phyloP scores from a whole-genome alignment of 2,329 filamentous ascomycete genomes.

The Pseudogymnoascus pannorum region DNA sequence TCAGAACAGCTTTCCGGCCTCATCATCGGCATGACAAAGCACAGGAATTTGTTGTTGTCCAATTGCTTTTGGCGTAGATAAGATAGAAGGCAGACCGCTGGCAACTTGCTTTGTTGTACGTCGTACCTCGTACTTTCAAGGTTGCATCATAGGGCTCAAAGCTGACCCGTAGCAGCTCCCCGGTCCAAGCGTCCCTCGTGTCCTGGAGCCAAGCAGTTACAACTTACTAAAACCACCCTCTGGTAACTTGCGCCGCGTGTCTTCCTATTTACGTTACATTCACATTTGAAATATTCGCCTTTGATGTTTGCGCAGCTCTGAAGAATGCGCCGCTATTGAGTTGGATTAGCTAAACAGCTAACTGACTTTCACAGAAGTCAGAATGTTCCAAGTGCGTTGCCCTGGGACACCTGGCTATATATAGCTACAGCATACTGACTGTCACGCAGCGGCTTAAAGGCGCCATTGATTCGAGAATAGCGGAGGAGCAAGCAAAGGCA shows the following conservation, averaged over 20 bases:
- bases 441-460: slow-evolving; percentile 64
- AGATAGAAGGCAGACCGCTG: neutral
- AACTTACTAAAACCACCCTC: neutral
- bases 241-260: neutral
- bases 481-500: slow-evolving; percentile 77
- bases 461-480: slow-evolving; percentile 78
- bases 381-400: slow-evolving; percentile 29
- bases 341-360: neutral
- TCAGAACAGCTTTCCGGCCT: slow-evolving; percentile 12
- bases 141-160: neutral
- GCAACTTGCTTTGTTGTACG: neutral
- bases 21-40: slow-evolving; percentile 11
- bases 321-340: neutral
- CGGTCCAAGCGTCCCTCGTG: neutral
- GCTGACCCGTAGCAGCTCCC: neutral
- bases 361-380: slow-evolving; percentile 8
- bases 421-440: neutral
- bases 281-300: neutral
- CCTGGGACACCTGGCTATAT: neutral
- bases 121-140: neutral
- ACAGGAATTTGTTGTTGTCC: slow-evolving; percentile 10
- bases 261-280: neutral
- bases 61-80: neutral
- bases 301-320: neutral
- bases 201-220: neutral